These are phyloP conservation scores for Taiozyma sp. DNA, from an alignment of 1,139 yeast genomes.

Conservation along the genomic window DNA sequence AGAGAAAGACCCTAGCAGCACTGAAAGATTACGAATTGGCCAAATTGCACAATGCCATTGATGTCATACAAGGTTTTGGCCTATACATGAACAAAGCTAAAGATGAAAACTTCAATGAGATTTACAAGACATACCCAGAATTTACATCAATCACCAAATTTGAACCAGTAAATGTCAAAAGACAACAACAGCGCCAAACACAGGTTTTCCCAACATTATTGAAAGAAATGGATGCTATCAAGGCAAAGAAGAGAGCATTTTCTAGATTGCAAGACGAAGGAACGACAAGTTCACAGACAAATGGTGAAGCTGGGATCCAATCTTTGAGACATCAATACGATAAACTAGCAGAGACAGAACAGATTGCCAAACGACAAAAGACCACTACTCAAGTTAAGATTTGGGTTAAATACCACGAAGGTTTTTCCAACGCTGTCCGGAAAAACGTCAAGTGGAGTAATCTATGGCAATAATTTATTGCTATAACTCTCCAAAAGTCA, in stretches of 20 bases:
- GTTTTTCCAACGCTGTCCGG: constrained; percentile 90
- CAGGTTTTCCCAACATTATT: constrained; percentile 26
- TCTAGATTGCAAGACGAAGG: constrained; percentile 27
- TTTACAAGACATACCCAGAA: constrained; percentile 28
- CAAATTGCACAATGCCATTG: constrained; percentile 24
- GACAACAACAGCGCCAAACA: constrained; percentile 25
- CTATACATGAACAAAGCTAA: constrained; percentile 24
- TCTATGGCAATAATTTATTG: constrained; percentile 40
- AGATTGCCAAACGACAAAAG: constrained; percentile 17
- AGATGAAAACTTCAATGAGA: constrained; percentile 24
- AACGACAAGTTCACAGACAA: constrained; percentile 21
- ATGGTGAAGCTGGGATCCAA: constrained; percentile 30
- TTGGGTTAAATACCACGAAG: constrained; percentile 93
- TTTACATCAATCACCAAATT: constrained; percentile 17
- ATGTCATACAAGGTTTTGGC: constrained; percentile 28
- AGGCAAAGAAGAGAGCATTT: constrained; percentile 31
- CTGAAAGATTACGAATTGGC: constrained; percentile 20
- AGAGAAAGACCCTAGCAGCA: constrained; percentile 26
- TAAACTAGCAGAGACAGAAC: constrained; percentile 18
- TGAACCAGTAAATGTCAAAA: constrained; percentile 16
- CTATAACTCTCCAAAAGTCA: not conserved
- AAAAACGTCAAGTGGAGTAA: constrained; percentile 80
- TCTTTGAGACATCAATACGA: constrained; percentile 29
- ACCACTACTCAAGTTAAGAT: constrained; percentile 36
- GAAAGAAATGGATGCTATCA: constrained; percentile 39